phyloP scores from a whole-genome alignment of 2,329 filamentous ascomycete species.

The Calonectria ilicicola region DNA sequence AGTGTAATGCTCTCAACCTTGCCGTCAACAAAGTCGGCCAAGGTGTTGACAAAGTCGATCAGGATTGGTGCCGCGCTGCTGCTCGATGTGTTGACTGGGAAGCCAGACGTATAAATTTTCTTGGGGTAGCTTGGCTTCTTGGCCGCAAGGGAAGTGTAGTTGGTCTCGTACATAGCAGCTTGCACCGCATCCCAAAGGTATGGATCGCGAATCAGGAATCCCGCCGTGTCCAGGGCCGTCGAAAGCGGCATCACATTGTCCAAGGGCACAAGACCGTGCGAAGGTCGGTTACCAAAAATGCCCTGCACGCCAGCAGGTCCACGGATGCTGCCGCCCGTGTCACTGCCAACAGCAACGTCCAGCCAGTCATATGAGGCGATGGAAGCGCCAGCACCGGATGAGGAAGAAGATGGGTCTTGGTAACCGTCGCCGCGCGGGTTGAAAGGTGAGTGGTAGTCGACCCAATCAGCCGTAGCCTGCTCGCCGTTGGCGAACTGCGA shows the following conservation, averaged over 20 bases:
- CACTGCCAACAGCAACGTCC: constrained; percentile 43
- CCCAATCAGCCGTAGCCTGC: neutral
- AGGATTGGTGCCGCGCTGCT: neutral
- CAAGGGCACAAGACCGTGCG: constrained; percentile 49
- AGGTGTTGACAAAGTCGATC: neutral
- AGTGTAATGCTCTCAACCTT: neutral
- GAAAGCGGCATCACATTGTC: constrained; percentile 57
- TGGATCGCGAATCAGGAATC: constrained; percentile 54
- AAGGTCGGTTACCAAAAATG: constrained; percentile 59
- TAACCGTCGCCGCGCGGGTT: constrained; percentile 62
- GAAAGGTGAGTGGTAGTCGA: constrained; percentile 56
- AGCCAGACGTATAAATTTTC: neutral
- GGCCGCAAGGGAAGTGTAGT: constrained; percentile 33
- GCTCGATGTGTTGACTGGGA: neutral
- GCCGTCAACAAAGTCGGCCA: neutral
- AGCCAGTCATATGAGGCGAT: constrained; percentile 58
- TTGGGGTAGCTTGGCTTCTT: constrained; percentile 2
- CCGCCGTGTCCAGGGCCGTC: constrained; percentile 56
- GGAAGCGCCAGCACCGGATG: constrained; percentile 52
- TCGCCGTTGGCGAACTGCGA: constrained; percentile 30
- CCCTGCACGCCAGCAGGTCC: constrained; percentile 57
- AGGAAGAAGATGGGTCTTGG: constrained; percentile 59
- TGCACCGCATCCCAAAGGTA: constrained; percentile 48
- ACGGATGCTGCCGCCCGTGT: constrained; percentile 52
- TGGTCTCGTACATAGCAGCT: constrained; percentile 35